Evolutionary conservation across 1,284 basidiomycete species (phyloP), one percentile per base, ranked within the genome.

Genomic region (Inonotus obliquus): DNA sequence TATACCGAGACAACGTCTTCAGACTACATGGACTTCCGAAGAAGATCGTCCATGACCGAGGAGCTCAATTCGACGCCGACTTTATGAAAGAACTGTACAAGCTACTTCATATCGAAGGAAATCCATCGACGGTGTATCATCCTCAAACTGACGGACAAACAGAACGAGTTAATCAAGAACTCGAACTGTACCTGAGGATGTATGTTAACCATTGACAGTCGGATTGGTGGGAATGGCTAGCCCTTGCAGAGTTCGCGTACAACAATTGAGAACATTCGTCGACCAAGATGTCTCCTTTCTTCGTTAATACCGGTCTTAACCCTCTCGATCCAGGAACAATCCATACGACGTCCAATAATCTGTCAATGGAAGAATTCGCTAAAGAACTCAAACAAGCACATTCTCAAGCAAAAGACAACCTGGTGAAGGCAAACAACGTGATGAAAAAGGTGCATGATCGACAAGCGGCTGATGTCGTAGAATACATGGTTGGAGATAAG

Each of bases 81-180:
- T 21, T 49, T 6, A 49, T 49, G 27, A 25, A 27, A 5, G 47
- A 49, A 10, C 14, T 49, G 47, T 49, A 49, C 19, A 49, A 49
- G 19, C 19, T 49, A 5, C 27, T 49, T 14, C 21, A 29, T 7
- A 49, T 49, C 5, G 23, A 49, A 49, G 21, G 27, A 5, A 49
- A 49, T 14, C 27, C 27, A 14, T 49, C 27, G 1, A 70, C 69
- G 0, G 45, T 65, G 0, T 77, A 71, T 55, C 75, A 78, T 48
- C 75, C 73, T 0, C 70, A 77, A 54, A 54, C 52, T 5, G 44
- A 60, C 27, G 52, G 53, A 32, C 39, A 54, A 17, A 54, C 52
- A 1, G 52, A 60, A 27, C 1, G 25, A 29, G 32, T 59, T 14
- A 59, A 59, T n/a, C 57, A 59, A n/a, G 57, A 59, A 21, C 32